Base-by-base conservation (phyloP, 2,329 filamentous ascomycete genomes). In the Ustulina deusta region DNA sequence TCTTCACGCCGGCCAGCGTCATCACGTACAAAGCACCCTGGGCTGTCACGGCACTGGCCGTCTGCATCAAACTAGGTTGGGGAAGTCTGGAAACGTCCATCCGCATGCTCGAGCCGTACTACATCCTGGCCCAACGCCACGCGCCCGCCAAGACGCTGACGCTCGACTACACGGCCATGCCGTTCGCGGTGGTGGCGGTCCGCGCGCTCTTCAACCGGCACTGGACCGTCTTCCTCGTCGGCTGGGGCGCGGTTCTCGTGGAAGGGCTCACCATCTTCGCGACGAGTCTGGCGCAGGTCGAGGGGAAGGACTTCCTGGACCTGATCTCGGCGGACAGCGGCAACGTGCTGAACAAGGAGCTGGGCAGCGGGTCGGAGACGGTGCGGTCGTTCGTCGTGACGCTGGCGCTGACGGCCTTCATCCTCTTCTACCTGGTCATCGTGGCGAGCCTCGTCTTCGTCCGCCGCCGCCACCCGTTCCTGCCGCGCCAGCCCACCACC, bases 401-500 rank as follows among this genome's bases (percentile, higher is more conserved):
- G 2, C 86, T 93, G 38, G 81, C 78, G 0, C 80, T 92, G 20
- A 87, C 89, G 0, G 79, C 88, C 3, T 81, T 86, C 57, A 92
- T 93, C 71, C 83, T 93, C n/a, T 36, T 87, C 6, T 90, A 91
- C 78, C 87, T 94, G 77, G 83, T 84, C 63, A 73, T 84, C 27
- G 86, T 91, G 25, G 87, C 90, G 0, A 78, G 79, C 1, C 74
- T 89, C 1, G 89, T 91, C 20, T 91, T 91, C 74, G 65, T 83
- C 20, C 85, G 87, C 1, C 87, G 92, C 15, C 84, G 89, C 0
- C 87, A 89, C 63, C 87, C 91, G 2, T 94, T 94, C 78, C 81
- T 94, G 63, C 92, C 92, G 1, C 87, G 92, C 4, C 91, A 94
- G 81, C 91, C 92, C 3, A 93, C 90, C 73, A 93, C 91, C 22